A percentile compares a stretch with the other conserved stretches of the same genome.
Conservation (phyloP, 2,329 filamentous ascomycete genomes). For the Pestalotiopsis sp. region DNA sequence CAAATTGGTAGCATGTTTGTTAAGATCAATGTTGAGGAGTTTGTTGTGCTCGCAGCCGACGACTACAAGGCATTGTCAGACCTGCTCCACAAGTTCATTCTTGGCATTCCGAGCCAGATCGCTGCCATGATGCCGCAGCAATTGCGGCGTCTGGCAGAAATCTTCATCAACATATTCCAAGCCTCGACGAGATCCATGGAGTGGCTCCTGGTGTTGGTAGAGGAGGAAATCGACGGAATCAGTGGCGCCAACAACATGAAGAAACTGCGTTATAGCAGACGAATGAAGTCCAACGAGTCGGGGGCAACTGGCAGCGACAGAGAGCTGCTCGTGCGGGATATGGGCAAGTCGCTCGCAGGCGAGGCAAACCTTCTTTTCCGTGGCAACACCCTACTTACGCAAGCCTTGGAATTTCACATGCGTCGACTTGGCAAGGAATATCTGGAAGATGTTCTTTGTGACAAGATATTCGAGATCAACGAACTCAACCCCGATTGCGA, state of each 20-base stretch:
- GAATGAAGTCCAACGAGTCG: conserved; percentile 72
- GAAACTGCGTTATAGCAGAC: conserved; percentile 70
- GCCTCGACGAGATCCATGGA: conserved; percentile 82
- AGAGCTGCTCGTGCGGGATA: conserved; percentile 72
- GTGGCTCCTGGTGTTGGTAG: conserved; percentile 90
- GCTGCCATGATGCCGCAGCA: conserved; percentile 76
- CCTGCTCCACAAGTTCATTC: conserved; percentile 81
- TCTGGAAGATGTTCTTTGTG: conserved; percentile 81
- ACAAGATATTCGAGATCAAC: conserved; percentile 87
- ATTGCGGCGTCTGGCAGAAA: conserved; percentile 79
- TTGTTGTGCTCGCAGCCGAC: conserved; percentile 81
- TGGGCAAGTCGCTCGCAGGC: conserved; percentile 76
- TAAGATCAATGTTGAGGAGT: conserved; percentile 81
- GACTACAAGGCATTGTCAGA: conserved; percentile 85
- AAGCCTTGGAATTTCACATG: conserved; percentile 95
- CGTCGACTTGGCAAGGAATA: conserved; percentile 91
- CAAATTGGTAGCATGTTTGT: conserved; percentile 82
- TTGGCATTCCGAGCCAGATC: conserved; percentile 83
- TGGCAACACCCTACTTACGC: conserved; percentile 91
- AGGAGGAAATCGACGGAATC: conserved; percentile 95
- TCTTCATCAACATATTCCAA: conserved; percentile 92
- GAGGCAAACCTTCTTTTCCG: conserved; percentile 95
- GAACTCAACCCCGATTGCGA: conserved; percentile 90
- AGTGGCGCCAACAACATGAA: conserved; percentile 78
- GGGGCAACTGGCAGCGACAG: conserved; percentile 64